Evolutionary conservation across 495 filamentous ascomycete species (phyloP), one percentile per base, ranked within the genome.

Genomic region (Trichoderma orchidacearum): DNA sequence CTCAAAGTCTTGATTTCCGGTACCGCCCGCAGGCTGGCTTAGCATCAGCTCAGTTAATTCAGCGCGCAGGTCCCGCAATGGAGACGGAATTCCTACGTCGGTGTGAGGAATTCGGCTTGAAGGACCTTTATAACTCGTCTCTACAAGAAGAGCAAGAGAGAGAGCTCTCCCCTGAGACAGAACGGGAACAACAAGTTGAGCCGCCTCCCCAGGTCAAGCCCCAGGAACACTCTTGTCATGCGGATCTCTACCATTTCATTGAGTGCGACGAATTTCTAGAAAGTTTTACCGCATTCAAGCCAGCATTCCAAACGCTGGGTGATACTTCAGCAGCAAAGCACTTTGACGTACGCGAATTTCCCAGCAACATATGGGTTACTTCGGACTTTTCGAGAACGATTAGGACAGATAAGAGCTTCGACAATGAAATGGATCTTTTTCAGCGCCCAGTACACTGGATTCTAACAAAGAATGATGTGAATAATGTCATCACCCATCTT

Each of bases 81-180:
- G 38, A 71, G 17, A 41, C 60, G 2, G 60, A 58, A 13, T 80
- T 79, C 18, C 21, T 54, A 1, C 55, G 63, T 3, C 68, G 72
- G 15, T 82, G 77, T 57, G 35, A 54, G 21, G 66, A 78, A 35
- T 81, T 82, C 55, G 66, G 64, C 0, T 62, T 68, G 5, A 28
- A 64, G 0, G 53, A 69, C 7, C 58, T 75, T 36, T 38, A 61
- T 8, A 63, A 67, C 1, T 70, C 73, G 0, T 63, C 66, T 0
- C 67, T 86, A 2, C 71, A 84, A 13, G 84, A 90, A 63, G 85
- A 88, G 60, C 84, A 87, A 53, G 85, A 89, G 63, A 74, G 85
- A 0, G 83, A 90, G 59, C 70, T 88, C 0, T 73, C 78, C 0
- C 80, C 79, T 2, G 84, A 89, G 58, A 71, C 80, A 27, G 78